phyloP scores from a whole-genome alignment of 306 rosid species.

The Notholithocarpus densiflorus region DNA sequence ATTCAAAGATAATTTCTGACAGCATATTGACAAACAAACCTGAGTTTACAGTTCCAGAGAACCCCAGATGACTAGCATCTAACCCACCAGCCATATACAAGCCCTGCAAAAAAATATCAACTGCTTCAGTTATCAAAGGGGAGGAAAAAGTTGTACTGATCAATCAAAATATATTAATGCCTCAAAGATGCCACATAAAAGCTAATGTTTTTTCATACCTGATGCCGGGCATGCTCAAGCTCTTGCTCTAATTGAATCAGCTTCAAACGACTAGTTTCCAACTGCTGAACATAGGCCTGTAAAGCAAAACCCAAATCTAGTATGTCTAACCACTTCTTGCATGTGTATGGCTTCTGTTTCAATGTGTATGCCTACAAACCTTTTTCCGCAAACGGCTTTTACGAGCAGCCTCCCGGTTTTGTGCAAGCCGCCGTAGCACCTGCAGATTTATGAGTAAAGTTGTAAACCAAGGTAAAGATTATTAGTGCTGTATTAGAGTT shows the following conservation, averaged over 20 bases:
- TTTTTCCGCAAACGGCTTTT: conserved; percentile 90
- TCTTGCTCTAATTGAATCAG: conserved; percentile 77
- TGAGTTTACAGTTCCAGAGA: conserved; percentile 56
- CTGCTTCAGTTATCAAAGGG: conserved; percentile 18
- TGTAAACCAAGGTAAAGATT: neutral
- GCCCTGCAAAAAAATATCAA: conserved; percentile 56
- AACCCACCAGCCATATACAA: conserved; percentile 47
- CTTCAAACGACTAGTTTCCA: conserved; percentile 86
- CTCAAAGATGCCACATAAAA: conserved; percentile 17
- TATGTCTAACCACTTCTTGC: conserved; percentile 16
- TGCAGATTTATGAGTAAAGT: conserved; percentile 37
- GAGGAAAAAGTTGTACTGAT: neutral
- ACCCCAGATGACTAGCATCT: conserved; percentile 48
- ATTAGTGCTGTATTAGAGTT: neutral
- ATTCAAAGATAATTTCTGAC: conserved; percentile 16
- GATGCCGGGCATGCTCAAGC: conserved; percentile 66
- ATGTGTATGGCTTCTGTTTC: conserved; percentile 5
- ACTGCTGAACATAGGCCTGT: conserved; percentile 88
- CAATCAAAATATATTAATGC: conserved; percentile 5
- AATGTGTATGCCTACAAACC: conserved; percentile 46
- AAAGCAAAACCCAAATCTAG: conserved; percentile 23
- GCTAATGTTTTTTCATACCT: conserved; percentile 44
- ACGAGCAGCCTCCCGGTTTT: conserved; percentile 98
- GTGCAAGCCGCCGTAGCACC: conserved; percentile 93
- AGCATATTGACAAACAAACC: conserved; percentile 45